Base-by-base conservation (phyloP, 1,284 basidiomycete genomes). In the Irpex rosettiformis region DNA sequence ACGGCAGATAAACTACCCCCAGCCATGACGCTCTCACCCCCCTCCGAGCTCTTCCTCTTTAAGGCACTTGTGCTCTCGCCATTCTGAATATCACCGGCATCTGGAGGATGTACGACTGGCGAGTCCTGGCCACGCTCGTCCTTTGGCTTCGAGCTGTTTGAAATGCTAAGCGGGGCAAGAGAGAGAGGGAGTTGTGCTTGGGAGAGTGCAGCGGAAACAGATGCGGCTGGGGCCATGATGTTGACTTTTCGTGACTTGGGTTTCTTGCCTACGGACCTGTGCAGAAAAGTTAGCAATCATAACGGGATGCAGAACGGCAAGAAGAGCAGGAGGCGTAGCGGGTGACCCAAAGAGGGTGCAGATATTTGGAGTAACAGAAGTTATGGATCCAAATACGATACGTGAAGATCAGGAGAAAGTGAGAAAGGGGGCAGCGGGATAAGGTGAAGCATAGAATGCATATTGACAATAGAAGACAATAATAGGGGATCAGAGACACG, bases 221-320 rank as follows among this genome's bases (percentile, higher is more conserved):
- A 65, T 45, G 66, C 62, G 30, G 67, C 62, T 29, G 70, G 67
- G 16, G 71, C 66, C 27, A 72, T 66, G 54, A 72, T 69, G 62
- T 69, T 71, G 59, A 71, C 61, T 65, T 84, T 85, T 70, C 82
- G 84, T 4, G 86, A 85, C 70, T 85, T 86, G 0, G 86, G 84
- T 66, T 89, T 89, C 75, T 85, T 87, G 18, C 82, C 79, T 0
- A 83, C 75, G 30, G 75, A 77, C 55, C 70, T 43, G 16, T 40
- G 33, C 4, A 10, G 6, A 22, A 52, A 25, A 33, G 5, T 27
- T 24, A 2, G 52, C 1, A 40, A n/a, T 40, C 8, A 40, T 40
- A 43, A 53, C 13, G 58, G 55, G 30, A 53, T 10, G 40, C n/a
- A 13, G 18, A 57, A 25, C 10, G 52, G 7, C 10, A 53, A 28